Evolutionary conservation across 148 eudicot genomes (phyloP).

Genomic region (Linanthus parryae): DNA sequence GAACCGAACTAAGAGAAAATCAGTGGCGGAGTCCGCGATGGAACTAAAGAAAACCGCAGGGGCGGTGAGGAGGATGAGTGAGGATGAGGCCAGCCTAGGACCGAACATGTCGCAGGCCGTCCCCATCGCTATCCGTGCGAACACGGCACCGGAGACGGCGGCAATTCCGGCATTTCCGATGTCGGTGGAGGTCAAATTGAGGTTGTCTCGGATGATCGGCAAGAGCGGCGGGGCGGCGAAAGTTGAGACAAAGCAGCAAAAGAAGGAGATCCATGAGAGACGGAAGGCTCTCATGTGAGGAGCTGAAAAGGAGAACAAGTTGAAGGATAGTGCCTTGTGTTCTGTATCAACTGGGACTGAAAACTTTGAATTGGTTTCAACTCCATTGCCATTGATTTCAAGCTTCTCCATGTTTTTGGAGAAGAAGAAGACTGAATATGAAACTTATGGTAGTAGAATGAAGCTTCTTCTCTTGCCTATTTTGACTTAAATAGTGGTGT

Average conservation of each 20-base stretch:
- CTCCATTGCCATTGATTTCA: neutral
- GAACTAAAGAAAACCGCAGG: conserved; percentile 64
- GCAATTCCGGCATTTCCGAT: conserved; percentile 88
- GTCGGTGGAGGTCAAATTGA: conserved; percentile 53
- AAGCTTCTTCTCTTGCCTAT: no score
- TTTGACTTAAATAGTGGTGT: no score
- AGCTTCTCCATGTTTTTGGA: conserved; percentile 20
- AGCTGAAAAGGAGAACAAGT: conserved; percentile 38
- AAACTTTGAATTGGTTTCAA: conserved; percentile 19
- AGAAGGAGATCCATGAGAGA: conserved; percentile 76
- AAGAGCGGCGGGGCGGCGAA: conserved; percentile 85
- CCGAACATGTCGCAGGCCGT: conserved; percentile 76
- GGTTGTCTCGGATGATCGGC: conserved; percentile 72
- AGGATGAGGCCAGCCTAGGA: conserved; percentile 66
- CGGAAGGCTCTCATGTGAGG: conserved; percentile 93
- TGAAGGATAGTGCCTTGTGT: conserved; percentile 54
- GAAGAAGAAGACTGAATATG: no score
- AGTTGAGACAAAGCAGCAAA: conserved; percentile 68
- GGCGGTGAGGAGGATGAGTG: conserved; percentile 55
- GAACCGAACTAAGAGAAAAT: conserved; percentile 56
- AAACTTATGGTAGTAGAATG: no score
- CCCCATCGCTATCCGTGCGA: conserved; percentile 76
- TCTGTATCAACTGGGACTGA: conserved; percentile 62
- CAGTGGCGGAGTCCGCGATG: conserved; percentile 16
- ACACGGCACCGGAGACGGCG: conserved; percentile 69